Conservation (phyloP, 192 early-diverging fungal genomes). For the Coemansia sp. region DNA sequence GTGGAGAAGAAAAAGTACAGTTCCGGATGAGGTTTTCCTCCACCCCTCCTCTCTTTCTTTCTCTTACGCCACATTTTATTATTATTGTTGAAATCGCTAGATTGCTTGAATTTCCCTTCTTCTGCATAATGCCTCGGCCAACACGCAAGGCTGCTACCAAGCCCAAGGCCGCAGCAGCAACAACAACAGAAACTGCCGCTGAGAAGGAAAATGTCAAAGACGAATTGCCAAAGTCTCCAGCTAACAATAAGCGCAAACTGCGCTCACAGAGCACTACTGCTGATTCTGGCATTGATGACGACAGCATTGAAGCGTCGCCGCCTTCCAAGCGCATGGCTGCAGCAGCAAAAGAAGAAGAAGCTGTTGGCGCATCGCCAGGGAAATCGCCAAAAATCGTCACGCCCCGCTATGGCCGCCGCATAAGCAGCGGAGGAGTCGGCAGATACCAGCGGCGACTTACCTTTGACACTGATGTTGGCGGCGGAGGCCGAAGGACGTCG, state of each 20-base stretch:
- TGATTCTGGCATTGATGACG: background rate
- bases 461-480: conserved; percentile 4
- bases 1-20: too few species aligned
- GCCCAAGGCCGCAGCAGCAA: too few species aligned
- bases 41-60: too few species aligned
- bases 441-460: background rate
- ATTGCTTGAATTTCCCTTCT: too few species aligned
- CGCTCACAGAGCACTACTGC: background rate
- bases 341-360: conserved; percentile 1
- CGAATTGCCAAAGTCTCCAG: background rate
- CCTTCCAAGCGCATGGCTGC: background rate
- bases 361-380: background rate
- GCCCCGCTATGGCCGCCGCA: conserved; percentile 28
- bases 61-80: too few species aligned
- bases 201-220: background rate
- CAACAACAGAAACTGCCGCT: background rate
- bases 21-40: too few species aligned
- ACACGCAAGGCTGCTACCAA: background rate
- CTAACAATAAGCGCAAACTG: background rate
- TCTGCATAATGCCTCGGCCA: conserved; percentile 6
- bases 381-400: conserved; percentile 6
- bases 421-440: conserved; percentile 2
- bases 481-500: conserved; percentile 1
- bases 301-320: conserved; percentile 2
- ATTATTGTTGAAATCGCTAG: too few species aligned